These are phyloP conservation scores for Carex scoparia DNA, from an alignment of 176 grass and related monocot species.

Conservation along the genomic window DNA sequence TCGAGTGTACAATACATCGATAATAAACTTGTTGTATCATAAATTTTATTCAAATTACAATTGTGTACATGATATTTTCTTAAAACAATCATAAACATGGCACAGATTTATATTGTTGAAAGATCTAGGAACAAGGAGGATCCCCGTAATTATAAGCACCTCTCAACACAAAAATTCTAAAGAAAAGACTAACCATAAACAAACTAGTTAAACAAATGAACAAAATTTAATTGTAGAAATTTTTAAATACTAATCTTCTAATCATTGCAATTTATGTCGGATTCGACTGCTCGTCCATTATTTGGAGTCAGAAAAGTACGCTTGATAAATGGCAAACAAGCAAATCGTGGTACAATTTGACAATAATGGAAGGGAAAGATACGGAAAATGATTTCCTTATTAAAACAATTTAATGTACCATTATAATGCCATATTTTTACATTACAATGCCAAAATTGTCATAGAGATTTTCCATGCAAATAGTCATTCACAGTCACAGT, in stretches of 20 bases:
- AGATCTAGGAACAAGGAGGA: neutral
- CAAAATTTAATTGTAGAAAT: neutral
- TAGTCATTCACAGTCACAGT: neutral
- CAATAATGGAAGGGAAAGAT: neutral
- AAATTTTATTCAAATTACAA: neutral
- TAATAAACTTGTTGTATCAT: too few relatives aligned
- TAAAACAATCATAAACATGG: neutral
- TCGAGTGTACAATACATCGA: too few relatives aligned
- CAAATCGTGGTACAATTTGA: neutral
- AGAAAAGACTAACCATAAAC: neutral
- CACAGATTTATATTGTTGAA: neutral
- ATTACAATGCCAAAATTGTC: slow-evolving; percentile 11
- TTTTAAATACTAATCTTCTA: neutral
- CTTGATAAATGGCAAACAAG: neutral
- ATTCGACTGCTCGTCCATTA: neutral
- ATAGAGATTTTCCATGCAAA: slow-evolving; percentile 1
- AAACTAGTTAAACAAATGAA: neutral
- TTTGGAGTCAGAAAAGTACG: neutral
- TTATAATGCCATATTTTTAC: slow-evolving; percentile 12
- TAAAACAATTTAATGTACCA: neutral
- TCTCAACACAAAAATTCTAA: neutral
- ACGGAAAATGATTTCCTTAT: neutral
- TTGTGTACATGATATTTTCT: too few relatives aligned
- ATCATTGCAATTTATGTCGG: too few relatives aligned
- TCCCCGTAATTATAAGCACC: neutral